Base-by-base conservation (phyloP, 2,329 filamentous ascomycete species). In the Fusarium citri region DNA sequence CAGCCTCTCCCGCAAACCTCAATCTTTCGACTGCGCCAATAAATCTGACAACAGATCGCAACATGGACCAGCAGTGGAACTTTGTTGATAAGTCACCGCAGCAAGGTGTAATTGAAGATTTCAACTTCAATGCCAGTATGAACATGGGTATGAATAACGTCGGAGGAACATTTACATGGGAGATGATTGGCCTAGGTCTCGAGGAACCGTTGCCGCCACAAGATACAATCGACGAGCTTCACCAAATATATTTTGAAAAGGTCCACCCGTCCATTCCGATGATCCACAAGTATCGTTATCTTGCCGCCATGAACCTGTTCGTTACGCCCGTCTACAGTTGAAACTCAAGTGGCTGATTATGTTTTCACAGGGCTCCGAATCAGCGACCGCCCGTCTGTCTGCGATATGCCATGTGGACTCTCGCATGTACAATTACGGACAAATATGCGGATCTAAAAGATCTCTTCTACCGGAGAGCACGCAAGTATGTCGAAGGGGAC, bases 341-440 rank as follows among this genome's bases (percentile, higher is more conserved):
- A 20, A 48, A 45, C 10, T 28, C 9, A 50, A 59, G 31, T 48
- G 59, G 41, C 70, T 73, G 42, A 74, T 42, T 56, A 25, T 45
- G 42, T 28, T 40, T 61, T 23, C 31, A 37, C 64, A 90, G 88
- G 55, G 89, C 93, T n/a, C 94, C 94, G 20, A 90, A 90, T 67
- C 91, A 94, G 83, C 89, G 95, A 26, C 95, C 96, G 3, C 94
- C 95, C 1, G 89, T 97, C 30, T 94, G 92, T 70, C 82, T 99
- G 51, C 90, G 96, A 72, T 99, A 99, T 81, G 94, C 93, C 58
- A 97, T 98, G 85, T 98, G 95, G 95, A 93, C 91, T n/a, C 83
- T 94, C 75, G 94, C 95, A n/a, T 94, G 94, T 67, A 91, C 93
- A 8, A 87, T 94, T 45, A 90, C 89, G 5, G 94, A 97, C 62